phyloP scores from a whole-genome alignment of 2,329 filamentous ascomycete genomes.

The Nemania abortiva region DNA sequence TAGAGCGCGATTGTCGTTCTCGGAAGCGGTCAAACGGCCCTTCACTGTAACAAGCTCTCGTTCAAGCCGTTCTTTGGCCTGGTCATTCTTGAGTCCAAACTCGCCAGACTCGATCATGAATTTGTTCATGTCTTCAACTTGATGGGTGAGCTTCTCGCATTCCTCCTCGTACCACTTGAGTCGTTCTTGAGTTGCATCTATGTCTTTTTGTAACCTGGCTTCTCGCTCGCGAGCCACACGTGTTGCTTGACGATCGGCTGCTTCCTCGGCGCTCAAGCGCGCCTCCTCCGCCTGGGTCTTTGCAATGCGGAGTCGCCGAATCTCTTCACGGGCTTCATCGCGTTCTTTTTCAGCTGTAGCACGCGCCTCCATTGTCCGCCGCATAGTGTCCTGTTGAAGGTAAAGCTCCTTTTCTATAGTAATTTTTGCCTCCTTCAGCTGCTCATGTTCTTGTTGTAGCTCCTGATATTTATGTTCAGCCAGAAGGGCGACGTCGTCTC shows the following conservation, averaged over 20 bases:
- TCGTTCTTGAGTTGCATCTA: constrained; percentile 81
- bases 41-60: constrained; percentile 92
- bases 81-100: constrained; percentile 90
- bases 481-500: constrained; percentile 92
- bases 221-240: constrained; percentile 84
- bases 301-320: constrained; percentile 83
- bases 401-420: constrained; percentile 98
- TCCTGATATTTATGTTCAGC: constrained; percentile 88
- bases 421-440: constrained; percentile 93
- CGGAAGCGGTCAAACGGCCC: constrained; percentile 87
- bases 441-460: constrained; percentile 86
- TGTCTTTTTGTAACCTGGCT: constrained; percentile 79
- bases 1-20: constrained; percentile 95
- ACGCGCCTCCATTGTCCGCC: constrained; percentile 85
- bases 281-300: constrained; percentile 89
- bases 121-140: constrained; percentile 88
- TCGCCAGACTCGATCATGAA: constrained; percentile 90
- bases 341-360: constrained; percentile 85
- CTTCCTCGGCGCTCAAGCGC: constrained; percentile 82
- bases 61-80: constrained; percentile 93
- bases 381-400: constrained; percentile 89
- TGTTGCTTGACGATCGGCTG: constrained; percentile 83
- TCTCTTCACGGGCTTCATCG: constrained; percentile 88
- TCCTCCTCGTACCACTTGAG: constrained; percentile 85
- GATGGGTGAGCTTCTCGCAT: constrained; percentile 77